A percentile compares a stretch with the other conserved stretches of the same genome.
Evolutionary conservation across 139 green algal species (phyloP).

Genomic region (Tetradesmus obliquus): DNA sequence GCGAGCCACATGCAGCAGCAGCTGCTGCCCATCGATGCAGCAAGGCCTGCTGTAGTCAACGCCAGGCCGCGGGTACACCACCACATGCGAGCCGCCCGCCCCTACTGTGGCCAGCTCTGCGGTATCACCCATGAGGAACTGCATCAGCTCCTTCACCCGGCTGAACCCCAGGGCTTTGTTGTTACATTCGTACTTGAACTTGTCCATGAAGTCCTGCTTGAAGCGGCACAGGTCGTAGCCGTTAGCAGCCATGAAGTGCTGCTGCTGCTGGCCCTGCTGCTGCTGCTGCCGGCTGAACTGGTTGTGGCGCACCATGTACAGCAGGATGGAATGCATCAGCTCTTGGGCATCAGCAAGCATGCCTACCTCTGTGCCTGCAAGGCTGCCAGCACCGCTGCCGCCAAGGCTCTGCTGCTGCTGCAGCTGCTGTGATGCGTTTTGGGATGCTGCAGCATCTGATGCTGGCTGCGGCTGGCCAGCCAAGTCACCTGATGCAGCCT

Average conservation of each 20-base stretch:
- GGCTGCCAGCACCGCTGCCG: not conserved
- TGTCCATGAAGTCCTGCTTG: conserved; percentile 28
- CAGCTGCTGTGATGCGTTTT: not conserved
- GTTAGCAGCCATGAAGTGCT: not conserved
- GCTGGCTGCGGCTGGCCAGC: not conserved
- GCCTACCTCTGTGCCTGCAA: not conserved
- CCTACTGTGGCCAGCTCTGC: not conserved
- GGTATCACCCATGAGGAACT: conserved; percentile 17
- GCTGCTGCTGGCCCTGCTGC: not conserved
- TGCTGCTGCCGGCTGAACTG: not conserved
- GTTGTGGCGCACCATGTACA: conserved; percentile 26
- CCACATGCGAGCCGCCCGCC: not conserved
- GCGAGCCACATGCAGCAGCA: not conserved
- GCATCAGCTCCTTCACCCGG: conserved; percentile 30
- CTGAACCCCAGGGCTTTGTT: conserved; percentile 8
- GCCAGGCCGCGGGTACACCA: conserved; percentile 3
- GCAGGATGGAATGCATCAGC: conserved; percentile 10
- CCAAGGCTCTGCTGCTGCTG: not conserved
- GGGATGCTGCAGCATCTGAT: not conserved
- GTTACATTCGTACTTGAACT: conserved; percentile 32
- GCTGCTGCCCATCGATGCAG: not conserved
- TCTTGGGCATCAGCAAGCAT: conserved; percentile 28
- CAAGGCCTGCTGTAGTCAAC: conserved; percentile 10
- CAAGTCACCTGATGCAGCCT: not conserved
- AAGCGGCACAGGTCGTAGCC: conserved; percentile 37